These are phyloP conservation scores for Colletotrichum sp. DNA, from an alignment of 2,329 filamentous ascomycete species.

Conservation along the genomic window DNA sequence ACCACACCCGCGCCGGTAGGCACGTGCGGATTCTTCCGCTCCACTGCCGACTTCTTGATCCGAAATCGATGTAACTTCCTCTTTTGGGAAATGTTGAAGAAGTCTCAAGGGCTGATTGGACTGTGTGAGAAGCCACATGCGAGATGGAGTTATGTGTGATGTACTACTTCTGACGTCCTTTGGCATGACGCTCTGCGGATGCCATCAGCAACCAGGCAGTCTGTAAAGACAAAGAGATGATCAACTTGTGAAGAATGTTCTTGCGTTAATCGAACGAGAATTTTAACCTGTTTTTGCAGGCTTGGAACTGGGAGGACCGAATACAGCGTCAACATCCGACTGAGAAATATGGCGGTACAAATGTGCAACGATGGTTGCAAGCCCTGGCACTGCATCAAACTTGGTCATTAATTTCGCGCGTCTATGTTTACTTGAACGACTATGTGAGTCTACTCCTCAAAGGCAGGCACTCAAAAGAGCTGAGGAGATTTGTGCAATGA, in stretches of 20 bases:
- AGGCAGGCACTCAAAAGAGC: too few relatives aligned
- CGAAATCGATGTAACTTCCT: not conserved
- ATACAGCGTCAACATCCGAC: not conserved
- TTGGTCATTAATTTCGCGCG: too few relatives aligned
- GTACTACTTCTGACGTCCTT: not conserved
- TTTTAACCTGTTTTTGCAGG: not conserved
- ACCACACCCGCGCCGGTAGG: not conserved
- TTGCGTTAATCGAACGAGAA: rapidly evolving
- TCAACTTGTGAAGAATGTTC: not conserved
- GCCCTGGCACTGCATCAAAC: too few relatives aligned
- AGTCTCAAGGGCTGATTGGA: not conserved
- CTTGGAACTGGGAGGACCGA: not conserved
- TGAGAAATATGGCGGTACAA: rapidly evolving
- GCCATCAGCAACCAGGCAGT: not conserved
- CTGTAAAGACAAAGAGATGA: not conserved
- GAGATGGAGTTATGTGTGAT: not conserved
- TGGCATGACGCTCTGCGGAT: not conserved
- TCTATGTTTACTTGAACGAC: too few relatives aligned
- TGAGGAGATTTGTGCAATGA: not conserved
- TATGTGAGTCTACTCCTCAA: too few relatives aligned
- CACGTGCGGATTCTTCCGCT: not conserved
- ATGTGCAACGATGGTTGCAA: too few relatives aligned
- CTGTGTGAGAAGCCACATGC: not conserved
- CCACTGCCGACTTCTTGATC: not conserved
- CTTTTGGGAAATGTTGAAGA: not conserved